Base-by-base conservation (phyloP, 2,329 filamentous ascomycete genomes). In the Emmonsiellopsis sp. region DNA sequence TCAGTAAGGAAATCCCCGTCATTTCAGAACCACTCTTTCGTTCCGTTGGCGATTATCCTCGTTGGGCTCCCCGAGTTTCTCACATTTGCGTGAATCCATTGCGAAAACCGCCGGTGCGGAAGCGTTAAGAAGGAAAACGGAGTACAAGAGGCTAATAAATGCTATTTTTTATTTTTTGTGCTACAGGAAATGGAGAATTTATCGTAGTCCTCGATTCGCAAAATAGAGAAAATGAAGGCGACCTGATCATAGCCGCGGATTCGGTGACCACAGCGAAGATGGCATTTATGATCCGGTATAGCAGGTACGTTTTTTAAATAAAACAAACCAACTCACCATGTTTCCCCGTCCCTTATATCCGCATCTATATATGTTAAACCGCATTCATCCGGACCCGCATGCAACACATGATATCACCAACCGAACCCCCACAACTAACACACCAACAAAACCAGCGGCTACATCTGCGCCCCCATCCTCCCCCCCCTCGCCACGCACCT, bases 211-310 rank as follows among this genome's bases (percentile, higher is more conserved):
- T 98, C 65, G 93, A 98, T 76, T 87, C 89, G 62, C 84, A 89
- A 59, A 82, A 85, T 58, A 91, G 93, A 71, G 93, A 98, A 73
- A 98, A 98, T 71, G 93, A 98, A 79, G 93, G 91, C 71, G 93
- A 98, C 75, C 82, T 98, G 48, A 96, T 97, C 72, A 94, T 97
- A 67, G 89, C 93, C 61, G 92, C 90, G 58, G 77, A 89, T 61
- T 80, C 86, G 64, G 76, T 96, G 59, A 95, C 92, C 7, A 79
- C 90, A 26, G 81, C 87, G 60, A 92, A 97, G 74, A 94, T 95
- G 84, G 89, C 90, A 64, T 98, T 96, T 77, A 85, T 98, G 80
- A 82, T 98, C 70, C 89, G 90, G 65, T 83, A 95, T 77, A 87
- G 87, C 40, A 89, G 74, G 74, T 76, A 64, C 52, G 60, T 16